These are phyloP conservation scores for Ceratocystis huliohia DNA, from an alignment of 2,329 filamentous ascomycete genomes.

Conservation along the genomic window DNA sequence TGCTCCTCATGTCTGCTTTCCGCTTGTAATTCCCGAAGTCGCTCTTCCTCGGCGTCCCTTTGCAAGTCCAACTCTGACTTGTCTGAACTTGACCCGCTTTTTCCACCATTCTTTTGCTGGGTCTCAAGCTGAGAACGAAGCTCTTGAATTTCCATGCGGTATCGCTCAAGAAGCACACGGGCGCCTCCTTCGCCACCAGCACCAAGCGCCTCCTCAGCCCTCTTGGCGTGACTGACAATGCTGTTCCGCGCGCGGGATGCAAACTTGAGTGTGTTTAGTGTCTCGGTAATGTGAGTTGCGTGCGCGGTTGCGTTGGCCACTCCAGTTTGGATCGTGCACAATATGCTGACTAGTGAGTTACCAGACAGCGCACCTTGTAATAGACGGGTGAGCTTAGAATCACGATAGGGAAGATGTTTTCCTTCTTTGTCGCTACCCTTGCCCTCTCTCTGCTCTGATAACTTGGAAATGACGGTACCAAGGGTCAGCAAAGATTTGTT, in stretches of 20 bases:
- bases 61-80: conserved; percentile 39
- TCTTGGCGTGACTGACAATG: conserved; percentile 93
- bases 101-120: conserved; percentile 58
- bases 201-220: conserved; percentile 76
- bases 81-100: conserved; percentile 33
- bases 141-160: conserved; percentile 82
- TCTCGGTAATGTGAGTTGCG: conserved; percentile 71
- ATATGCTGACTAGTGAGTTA: conserved; percentile 87
- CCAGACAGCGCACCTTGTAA: conserved; percentile 87
- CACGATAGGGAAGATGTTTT: conserved; percentile 89
- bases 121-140: conserved; percentile 67
- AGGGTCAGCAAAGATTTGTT: conserved; percentile 95
- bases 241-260: conserved; percentile 94
- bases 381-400: conserved; percentile 90
- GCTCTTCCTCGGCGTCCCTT: conserved; percentile 57
- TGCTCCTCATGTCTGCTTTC: conserved; percentile 88
- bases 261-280: conserved; percentile 92
- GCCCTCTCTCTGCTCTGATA: conserved; percentile 72
- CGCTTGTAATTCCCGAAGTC: conserved; percentile 62
- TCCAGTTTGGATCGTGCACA: conserved; percentile 92
- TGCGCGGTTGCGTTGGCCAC: conserved; percentile 57
- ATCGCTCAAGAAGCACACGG: conserved; percentile 77
- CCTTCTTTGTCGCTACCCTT: conserved; percentile 65
- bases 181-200: conserved; percentile 73
- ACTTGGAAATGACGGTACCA: conserved; percentile 82